These are phyloP conservation scores for Aspergillus haitiensis DNA, from an alignment of 495 filamentous ascomycete species.

Conservation along the genomic window DNA sequence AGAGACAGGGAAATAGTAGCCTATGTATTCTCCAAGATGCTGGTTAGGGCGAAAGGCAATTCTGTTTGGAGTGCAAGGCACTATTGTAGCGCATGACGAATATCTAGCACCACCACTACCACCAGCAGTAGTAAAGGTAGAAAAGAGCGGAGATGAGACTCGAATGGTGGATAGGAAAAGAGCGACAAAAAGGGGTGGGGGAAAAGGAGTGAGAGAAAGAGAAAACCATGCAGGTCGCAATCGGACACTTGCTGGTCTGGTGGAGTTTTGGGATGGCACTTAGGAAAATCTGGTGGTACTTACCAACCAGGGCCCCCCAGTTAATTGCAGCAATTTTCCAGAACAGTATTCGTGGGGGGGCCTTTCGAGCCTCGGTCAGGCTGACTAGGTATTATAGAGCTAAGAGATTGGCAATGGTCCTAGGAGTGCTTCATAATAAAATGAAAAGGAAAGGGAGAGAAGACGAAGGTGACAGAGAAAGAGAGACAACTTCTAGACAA, in stretches of 20 bases:
- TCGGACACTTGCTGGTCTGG: conserved; percentile 18
- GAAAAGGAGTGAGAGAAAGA: conserved; percentile 3
- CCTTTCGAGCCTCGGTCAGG: background rate
- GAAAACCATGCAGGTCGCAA: conserved; percentile 18
- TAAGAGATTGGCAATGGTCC: background rate
- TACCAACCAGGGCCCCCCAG: background rate
- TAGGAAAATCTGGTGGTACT: conserved; percentile 9
- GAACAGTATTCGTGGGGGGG: conserved; percentile 14
- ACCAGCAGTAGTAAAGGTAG: background rate
- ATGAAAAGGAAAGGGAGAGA: background rate
- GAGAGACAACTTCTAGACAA: background rate
- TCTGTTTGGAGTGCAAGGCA: conserved; percentile 22
- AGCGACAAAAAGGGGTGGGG: conserved; percentile 5
- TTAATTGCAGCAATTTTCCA: conserved; percentile 9
- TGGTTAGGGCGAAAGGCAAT: conserved; percentile 19
- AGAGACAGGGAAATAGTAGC: too few species aligned
- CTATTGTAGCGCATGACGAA: conserved; percentile 29
- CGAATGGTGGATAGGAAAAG: background rate
- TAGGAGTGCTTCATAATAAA: background rate
- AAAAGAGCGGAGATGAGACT: background rate
- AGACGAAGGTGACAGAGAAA: background rate
- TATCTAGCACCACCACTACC: conserved; percentile 12
- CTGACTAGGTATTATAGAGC: background rate
- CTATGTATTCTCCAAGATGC: conserved; percentile 10
- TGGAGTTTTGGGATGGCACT: conserved; percentile 21